These are phyloP conservation scores for Trametes pubescens DNA, from an alignment of 1,284 basidiomycete genomes.

Conservation along the genomic window DNA sequence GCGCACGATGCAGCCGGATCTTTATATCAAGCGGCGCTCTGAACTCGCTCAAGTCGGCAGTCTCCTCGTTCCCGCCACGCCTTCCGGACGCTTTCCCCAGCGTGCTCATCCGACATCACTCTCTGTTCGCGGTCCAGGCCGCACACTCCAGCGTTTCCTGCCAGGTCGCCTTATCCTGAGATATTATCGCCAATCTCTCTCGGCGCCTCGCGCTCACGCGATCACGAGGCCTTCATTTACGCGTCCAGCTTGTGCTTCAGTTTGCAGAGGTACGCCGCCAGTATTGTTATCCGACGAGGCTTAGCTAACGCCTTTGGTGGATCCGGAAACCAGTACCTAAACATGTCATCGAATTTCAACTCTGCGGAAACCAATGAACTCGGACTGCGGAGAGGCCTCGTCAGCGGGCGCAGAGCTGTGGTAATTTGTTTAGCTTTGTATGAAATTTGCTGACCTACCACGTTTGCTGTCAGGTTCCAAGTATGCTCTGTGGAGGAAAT, in stretches of 20 bases:
- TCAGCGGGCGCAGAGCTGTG: too few relatives aligned
- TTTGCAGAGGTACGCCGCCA: neutral
- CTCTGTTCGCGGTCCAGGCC: slow-evolving; percentile 17
- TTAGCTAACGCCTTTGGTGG: neutral
- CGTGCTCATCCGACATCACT: slow-evolving; percentile 23
- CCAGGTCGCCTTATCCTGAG: slow-evolving; percentile 13
- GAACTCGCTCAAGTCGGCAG: slow-evolving; percentile 28
- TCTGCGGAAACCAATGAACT: too few relatives aligned
- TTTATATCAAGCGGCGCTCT: slow-evolving; percentile 32
- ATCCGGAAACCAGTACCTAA: neutral
- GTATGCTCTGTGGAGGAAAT: too few relatives aligned
- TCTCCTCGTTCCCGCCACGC: slow-evolving; percentile 33
- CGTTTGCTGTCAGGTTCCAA: too few relatives aligned
- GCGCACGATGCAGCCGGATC: slow-evolving; percentile 31
- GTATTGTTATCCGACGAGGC: neutral
- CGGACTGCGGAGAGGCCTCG: too few relatives aligned
- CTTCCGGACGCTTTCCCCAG: slow-evolving; percentile 25
- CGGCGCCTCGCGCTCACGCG: slow-evolving; percentile 4
- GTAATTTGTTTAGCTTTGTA: too few relatives aligned
- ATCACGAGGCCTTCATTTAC: slow-evolving; percentile 13
- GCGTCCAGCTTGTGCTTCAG: neutral
- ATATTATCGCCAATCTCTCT: slow-evolving; percentile 13
- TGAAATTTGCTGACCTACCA: too few relatives aligned
- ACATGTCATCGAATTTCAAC: too few relatives aligned
- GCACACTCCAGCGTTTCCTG: slow-evolving; percentile 12